A percentile compares a stretch with the other conserved stretches of the same genome.
These are phyloP conservation scores for Podospora pseudocomata DNA, from an alignment of 495 filamentous ascomycete genomes.

Conservation along the genomic window DNA sequence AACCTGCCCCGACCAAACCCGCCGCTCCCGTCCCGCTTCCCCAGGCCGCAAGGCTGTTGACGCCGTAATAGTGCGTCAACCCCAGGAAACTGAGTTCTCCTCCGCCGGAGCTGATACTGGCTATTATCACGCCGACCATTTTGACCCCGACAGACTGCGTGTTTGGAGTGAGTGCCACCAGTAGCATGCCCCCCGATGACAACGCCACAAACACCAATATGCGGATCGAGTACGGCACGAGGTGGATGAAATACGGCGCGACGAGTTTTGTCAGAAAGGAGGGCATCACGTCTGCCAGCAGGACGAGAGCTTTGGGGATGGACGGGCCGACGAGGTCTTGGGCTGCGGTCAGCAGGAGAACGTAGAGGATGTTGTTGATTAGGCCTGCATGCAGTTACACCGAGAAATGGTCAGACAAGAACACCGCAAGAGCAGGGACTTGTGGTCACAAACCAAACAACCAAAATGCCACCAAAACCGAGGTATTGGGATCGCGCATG, in stretches of 20 bases:
- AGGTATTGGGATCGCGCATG: slow-evolving; percentile 65
- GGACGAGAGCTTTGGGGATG: slow-evolving; percentile 84
- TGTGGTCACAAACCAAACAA: slow-evolving; percentile 65
- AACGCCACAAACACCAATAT: slow-evolving; percentile 67
- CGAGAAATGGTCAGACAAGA: neutral
- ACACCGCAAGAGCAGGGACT: neutral
- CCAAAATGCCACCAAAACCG: slow-evolving; percentile 84
- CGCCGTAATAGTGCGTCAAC: slow-evolving; percentile 89
- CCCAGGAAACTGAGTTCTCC: slow-evolving; percentile 89
- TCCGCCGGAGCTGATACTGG: slow-evolving; percentile 75
- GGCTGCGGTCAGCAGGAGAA: slow-evolving; percentile 93
- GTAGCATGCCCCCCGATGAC: slow-evolving; percentile 79
- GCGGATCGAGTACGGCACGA: slow-evolving; percentile 72
- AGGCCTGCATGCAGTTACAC: slow-evolving; percentile 55
- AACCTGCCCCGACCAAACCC: slow-evolving; percentile 78
- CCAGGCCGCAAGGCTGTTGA: slow-evolving; percentile 88
- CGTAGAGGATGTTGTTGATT: slow-evolving; percentile 97
- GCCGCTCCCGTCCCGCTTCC: slow-evolving; percentile 89
- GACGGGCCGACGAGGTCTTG: slow-evolving; percentile 84
- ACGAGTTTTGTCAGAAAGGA: slow-evolving; percentile 83
- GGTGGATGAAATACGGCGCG: slow-evolving; percentile 90
- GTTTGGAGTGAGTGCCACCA: slow-evolving; percentile 73
- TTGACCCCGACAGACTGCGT: slow-evolving; percentile 65
- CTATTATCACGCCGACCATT: slow-evolving; percentile 77
- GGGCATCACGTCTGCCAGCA: slow-evolving; percentile 88